A percentile compares a stretch with the other conserved stretches of the same genome.
These are phyloP conservation scores for Davidsoniella virescens DNA, from an alignment of 2,329 filamentous ascomycete genomes.

Conservation along the genomic window DNA sequence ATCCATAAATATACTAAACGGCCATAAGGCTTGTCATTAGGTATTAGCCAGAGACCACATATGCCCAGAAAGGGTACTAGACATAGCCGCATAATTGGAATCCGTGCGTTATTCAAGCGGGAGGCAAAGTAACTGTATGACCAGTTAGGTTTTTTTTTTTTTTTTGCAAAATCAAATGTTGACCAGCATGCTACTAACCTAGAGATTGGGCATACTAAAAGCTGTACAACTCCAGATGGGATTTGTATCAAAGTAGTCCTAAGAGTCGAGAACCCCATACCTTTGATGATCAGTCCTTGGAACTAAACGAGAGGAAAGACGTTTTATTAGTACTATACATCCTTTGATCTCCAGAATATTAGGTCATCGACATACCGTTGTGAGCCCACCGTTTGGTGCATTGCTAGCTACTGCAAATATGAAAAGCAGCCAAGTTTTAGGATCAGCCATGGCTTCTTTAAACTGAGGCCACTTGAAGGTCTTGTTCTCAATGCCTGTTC, in stretches of 20 bases:
- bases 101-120: conserved; percentile 12
- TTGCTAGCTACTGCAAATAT: conserved; percentile 35
- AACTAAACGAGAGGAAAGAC: background rate
- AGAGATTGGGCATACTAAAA: conserved; percentile 11
- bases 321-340: background rate
- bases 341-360: background rate
- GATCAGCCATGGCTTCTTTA: conserved; percentile 36
- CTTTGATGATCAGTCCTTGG: conserved; percentile 6
- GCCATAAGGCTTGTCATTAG: conserved; percentile 12
- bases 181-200: background rate
- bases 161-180: no score
- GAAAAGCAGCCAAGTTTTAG: conserved; percentile 44
- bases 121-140: conserved; percentile 5
- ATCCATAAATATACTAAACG: conserved; percentile 19
- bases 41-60: conserved; percentile 13
- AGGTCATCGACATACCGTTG: background rate
- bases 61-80: conserved; percentile 14
- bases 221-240: conserved; percentile 9
- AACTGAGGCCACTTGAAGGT: conserved; percentile 35
- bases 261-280: conserved; percentile 4
- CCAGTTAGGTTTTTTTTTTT: no score
- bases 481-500: conserved; percentile 30
- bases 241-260: conserved; percentile 10
- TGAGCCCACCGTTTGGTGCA: conserved; percentile 41
- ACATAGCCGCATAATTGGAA: conserved; percentile 14